Evolutionary conservation across 306 rosid species (phyloP).

Genomic region (Medicago lupulina): DNA sequence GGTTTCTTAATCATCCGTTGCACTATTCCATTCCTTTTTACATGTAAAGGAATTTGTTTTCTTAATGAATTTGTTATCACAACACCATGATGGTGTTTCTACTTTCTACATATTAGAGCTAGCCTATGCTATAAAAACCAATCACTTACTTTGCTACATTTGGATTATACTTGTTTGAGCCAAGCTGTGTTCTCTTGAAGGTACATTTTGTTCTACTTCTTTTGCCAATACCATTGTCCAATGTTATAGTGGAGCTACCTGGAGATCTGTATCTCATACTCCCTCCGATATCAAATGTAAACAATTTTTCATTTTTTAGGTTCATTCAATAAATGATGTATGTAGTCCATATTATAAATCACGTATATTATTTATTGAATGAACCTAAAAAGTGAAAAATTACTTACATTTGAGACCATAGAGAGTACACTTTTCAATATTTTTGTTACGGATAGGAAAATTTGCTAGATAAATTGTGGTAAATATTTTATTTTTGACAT

Average conservation of each 20-base stretch:
- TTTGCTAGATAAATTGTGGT: not conserved
- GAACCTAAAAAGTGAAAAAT: too few species aligned
- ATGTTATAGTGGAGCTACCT: too few species aligned
- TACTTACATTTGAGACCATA: too few species aligned
- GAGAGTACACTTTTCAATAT: not conserved
- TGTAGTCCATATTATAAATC: too few species aligned
- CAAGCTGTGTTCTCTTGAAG: slow-evolving; percentile 31
- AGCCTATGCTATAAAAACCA: slow-evolving; percentile 20
- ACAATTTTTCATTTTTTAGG: too few species aligned
- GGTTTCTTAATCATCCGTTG: not conserved
- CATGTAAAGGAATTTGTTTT: slow-evolving; percentile 26
- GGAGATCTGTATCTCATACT: not conserved
- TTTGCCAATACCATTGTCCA: too few species aligned
- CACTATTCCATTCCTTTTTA: slow-evolving; percentile 17
- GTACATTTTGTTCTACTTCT: not conserved
- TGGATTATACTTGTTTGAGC: slow-evolving; percentile 35
- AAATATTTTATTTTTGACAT: too few species aligned
- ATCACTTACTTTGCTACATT: slow-evolving; percentile 17
- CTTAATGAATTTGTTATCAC: slow-evolving; percentile 13
- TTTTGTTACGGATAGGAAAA: not conserved
- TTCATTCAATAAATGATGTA: too few species aligned
- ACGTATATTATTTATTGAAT: too few species aligned
- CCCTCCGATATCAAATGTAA: too few species aligned
- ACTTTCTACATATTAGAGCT: slow-evolving; percentile 12
- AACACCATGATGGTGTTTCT: slow-evolving; percentile 2